Conservation (phyloP, 768 basidiomycete species). For the Boletus reticulatus region DNA sequence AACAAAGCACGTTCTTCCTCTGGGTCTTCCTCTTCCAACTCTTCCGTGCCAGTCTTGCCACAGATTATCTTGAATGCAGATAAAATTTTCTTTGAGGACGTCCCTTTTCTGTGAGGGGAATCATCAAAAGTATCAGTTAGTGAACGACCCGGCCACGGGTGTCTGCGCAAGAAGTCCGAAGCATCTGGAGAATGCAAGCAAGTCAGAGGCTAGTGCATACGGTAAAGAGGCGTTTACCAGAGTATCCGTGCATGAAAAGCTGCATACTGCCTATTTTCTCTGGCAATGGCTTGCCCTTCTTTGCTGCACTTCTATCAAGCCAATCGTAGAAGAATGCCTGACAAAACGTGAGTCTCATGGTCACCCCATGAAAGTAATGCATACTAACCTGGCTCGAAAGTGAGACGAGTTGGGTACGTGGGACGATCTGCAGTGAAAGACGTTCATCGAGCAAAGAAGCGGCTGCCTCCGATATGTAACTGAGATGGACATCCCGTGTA, state of each 20-base stretch:
- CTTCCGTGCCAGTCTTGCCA: conserved; percentile 75
- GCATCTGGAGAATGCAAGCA: conserved; percentile 52
- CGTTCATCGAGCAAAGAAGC: conserved; percentile 80
- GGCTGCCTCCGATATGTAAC: conserved; percentile 88
- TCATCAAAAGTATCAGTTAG: conserved; percentile 87
- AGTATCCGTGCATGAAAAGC: conserved; percentile 80
- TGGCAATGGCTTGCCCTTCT: conserved; percentile 80
- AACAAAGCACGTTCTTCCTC: conserved; percentile 72
- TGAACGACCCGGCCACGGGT: conserved; percentile 86
- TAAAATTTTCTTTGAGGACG: conserved; percentile 63
- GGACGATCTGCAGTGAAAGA: conserved; percentile 76
- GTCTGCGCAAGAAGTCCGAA: conserved; percentile 79
- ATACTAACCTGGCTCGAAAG: conserved; percentile 63
- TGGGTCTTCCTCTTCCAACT: conserved; percentile 70
- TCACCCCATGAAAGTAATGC: not conserved
- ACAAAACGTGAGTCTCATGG: not conserved
- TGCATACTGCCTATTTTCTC: conserved; percentile 93
- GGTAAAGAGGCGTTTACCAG: conserved; percentile 42
- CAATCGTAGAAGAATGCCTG: conserved; percentile 93
- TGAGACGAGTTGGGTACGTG: conserved; percentile 79
- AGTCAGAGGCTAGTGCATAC: not conserved
- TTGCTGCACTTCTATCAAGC: conserved; percentile 77
- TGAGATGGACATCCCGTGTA: conserved; percentile 24
- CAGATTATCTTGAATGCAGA: conserved; percentile 77
- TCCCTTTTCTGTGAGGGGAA: conserved; percentile 71